Percentiles rank a stretch among this genome's conserved stretches.
Evolutionary conservation across 352 stramenopile genomes (phyloP).

Genomic region (Elongisporangium senticosum): DNA sequence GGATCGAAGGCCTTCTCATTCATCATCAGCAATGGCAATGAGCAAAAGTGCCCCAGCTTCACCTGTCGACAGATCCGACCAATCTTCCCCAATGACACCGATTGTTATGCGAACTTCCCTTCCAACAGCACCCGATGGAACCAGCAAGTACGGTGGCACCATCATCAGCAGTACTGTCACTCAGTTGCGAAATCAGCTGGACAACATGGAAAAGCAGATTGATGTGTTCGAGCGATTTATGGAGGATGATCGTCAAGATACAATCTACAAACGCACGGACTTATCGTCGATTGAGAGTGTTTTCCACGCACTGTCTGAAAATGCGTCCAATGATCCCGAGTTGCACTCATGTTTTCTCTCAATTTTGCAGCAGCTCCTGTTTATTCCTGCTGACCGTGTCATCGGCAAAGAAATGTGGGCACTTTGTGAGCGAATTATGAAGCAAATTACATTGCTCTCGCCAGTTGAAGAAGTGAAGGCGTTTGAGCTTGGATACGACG

Average conservation of each 20-base stretch:
- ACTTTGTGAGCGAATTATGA: slow-evolving; percentile 70
- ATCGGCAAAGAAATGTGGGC: slow-evolving; percentile 87
- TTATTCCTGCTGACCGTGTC: slow-evolving; percentile 73
- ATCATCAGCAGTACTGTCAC: slow-evolving; percentile 71
- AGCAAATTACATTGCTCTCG: slow-evolving; percentile 68
- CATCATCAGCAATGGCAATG: neutral
- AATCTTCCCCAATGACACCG: slow-evolving; percentile 19
- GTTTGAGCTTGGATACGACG: slow-evolving; percentile 76
- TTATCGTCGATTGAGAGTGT: slow-evolving; percentile 66
- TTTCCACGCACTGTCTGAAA: slow-evolving; percentile 51
- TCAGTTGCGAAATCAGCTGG: slow-evolving; percentile 72
- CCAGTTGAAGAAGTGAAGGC: slow-evolving; percentile 77
- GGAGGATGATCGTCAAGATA: slow-evolving; percentile 84
- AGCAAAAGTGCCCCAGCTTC: slow-evolving; percentile 54
- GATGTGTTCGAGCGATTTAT: slow-evolving; percentile 87
- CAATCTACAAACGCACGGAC: slow-evolving; percentile 79
- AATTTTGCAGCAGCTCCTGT: slow-evolving; percentile 81
- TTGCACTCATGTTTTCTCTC: slow-evolving; percentile 69
- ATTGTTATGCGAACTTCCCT: slow-evolving; percentile 5
- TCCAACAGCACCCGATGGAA: slow-evolving; percentile 11
- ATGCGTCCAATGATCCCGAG: slow-evolving; percentile 52
- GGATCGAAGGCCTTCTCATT: neutral
- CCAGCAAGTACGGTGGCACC: slow-evolving; percentile 25
- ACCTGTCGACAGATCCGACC: slow-evolving; percentile 33
- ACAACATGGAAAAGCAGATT: slow-evolving; percentile 88